Percentiles rank a stretch among this genome's conserved stretches.
These are phyloP conservation scores for Saturnispora saitoi DNA, from an alignment of 805 yeast species.

Conservation along the genomic window DNA sequence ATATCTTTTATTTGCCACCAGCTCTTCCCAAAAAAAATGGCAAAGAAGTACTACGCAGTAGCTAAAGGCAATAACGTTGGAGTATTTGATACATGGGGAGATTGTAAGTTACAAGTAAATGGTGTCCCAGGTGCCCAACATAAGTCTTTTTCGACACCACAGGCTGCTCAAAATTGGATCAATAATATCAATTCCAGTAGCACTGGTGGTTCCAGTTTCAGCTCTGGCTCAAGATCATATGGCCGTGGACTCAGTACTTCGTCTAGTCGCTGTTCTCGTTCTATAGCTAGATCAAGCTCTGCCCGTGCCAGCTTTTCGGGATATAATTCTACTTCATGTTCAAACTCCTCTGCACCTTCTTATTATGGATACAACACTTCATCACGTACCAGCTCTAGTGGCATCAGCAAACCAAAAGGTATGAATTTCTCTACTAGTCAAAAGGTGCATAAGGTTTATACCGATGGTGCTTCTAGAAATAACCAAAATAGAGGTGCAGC, in stretches of 20 bases:
- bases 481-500: conserved; percentile 40
- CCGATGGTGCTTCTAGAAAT: conserved; percentile 71
- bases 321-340: background rate
- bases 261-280: background rate
- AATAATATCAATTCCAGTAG: conserved; percentile 6
- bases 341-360: background rate
- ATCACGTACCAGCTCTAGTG: background rate
- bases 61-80: conserved; percentile 47
- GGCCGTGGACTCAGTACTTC: background rate
- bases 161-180: conserved; percentile 43
- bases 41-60: conserved; percentile 40
- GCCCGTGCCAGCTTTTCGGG: background rate
- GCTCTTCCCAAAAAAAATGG: background rate
- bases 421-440: background rate
- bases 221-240: background rate
- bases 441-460: conserved; percentile 34
- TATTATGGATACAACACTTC: too few relatives aligned
- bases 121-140: conserved; percentile 51
- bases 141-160: conserved; percentile 42
- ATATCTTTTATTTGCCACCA: background rate
- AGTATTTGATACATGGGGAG: conserved; percentile 51
- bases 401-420: background rate
- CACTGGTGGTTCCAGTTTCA: background rate
- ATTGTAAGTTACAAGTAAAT: conserved; percentile 40
- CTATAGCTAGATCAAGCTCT: background rate